Evolutionary conservation across 2,329 filamentous ascomycete genomes (phyloP).

Genomic region (Cadophora luteo-olivacea): DNA sequence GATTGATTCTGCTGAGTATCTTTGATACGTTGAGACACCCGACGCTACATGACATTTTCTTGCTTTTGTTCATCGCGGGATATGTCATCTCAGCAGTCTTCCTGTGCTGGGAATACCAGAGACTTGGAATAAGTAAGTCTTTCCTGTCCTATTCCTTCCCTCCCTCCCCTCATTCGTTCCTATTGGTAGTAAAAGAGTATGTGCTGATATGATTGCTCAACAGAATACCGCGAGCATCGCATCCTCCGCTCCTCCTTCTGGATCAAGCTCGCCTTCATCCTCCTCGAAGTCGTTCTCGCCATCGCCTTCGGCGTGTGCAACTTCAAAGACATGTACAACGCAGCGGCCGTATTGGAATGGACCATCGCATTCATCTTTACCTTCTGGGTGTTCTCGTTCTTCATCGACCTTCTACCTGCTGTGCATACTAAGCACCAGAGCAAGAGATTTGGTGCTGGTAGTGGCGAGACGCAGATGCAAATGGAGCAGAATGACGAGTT

Average conservation of each 20-base stretch:
- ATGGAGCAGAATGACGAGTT: constrained; percentile 39
- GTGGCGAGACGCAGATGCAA: constrained; percentile 37
- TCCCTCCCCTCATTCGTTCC: not conserved
- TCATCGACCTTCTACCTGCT: constrained; percentile 85
- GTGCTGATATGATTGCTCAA: not conserved
- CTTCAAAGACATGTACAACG: constrained; percentile 59
- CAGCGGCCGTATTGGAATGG: constrained; percentile 81
- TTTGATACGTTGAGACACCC: constrained; percentile 81
- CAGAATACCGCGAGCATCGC: constrained; percentile 75
- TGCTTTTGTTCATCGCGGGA: constrained; percentile 83
- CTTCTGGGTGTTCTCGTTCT: constrained; percentile 86
- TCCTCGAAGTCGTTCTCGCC: constrained; percentile 77
- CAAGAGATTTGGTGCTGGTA: constrained; percentile 27
- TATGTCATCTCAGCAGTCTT: constrained; percentile 88
- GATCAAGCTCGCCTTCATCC: constrained; percentile 84
- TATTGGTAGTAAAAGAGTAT: not conserved
- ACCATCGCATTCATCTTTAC: constrained; percentile 83
- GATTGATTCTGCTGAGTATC: constrained; percentile 82
- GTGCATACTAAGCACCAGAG: constrained; percentile 33
- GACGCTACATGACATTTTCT: constrained; percentile 74
- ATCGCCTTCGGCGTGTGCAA: constrained; percentile 72
- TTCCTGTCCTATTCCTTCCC: not conserved
- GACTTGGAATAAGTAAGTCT: constrained; percentile 72
- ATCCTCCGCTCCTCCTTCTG: constrained; percentile 82
- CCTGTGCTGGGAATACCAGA: constrained; percentile 89